Base-by-base conservation (phyloP, 192 early-diverging fungal genomes). In the Blastocladiella britannica region DNA sequence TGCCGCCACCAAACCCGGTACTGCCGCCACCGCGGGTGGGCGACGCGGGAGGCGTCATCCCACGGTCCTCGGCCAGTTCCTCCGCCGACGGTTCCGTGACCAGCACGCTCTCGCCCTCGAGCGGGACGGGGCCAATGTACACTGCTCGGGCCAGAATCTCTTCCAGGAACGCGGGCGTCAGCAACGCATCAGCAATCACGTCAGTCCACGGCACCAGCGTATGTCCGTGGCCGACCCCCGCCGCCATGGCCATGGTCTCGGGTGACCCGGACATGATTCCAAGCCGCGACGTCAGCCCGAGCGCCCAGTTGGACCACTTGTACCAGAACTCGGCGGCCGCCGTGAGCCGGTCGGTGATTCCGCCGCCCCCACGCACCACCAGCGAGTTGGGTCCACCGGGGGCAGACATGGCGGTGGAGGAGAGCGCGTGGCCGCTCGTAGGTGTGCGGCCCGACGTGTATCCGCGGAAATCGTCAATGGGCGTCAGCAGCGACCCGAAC, bases 61-160 rank as follows among this genome's bases (percentile, higher is more conserved):
- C n/a, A n/a, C n/a, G n/a, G 23, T 74, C 72, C 43, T 69, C 61
- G 53, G 73, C 67, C 24, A 68, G 58, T 43, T 78, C 78, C 22
- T 69, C 67, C 20, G 61, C 60, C 2, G 52, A 52, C 20, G 68
- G 72, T 25, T 65, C 57, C 5, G 59, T 26, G 20, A 58, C 57
- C 53, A 67, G 51, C 53, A 66, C 62, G 54, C 62, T 64, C 12
- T 67, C 57, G 7, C 62, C 66, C 22, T 60, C 61, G 53, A 71
- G 56, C 30, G 67, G 69, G 25, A 79, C 53, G 18, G 66, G 67
- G 4, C 78, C 77, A 0, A 80, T 78, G 62, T 82, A 80, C 52
- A 80, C 63, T 1, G 82, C 59, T 6, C 78, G 74, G 2, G 74
- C 75, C 53, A 84, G 82, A 61, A 86, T 79, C 24, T 82, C 78